Base-by-base conservation (phyloP, 2,329 filamentous ascomycete species). In the Colletotrichum sp. region DNA sequence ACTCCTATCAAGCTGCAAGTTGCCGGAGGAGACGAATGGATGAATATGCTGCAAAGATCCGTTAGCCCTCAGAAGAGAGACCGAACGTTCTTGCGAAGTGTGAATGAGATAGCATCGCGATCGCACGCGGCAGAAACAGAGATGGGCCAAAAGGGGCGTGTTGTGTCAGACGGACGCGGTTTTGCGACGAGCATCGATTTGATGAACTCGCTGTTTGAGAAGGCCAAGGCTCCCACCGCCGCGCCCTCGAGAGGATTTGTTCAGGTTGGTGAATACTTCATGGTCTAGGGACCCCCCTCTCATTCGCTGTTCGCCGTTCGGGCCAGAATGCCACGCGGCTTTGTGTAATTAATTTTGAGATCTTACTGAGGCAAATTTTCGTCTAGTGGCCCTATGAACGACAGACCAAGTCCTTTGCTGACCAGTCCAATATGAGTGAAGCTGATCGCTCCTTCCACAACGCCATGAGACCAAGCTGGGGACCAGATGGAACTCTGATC, bases 11-110 rank as follows among this genome's bases (percentile, higher is more conserved):
- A 89, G 79, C 86, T 92, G 69, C 90, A 92, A 78, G 90, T 94
- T 75, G 88, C 91, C 44, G 90, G 91, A 78, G 95, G 93, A 70
- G 95, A 96, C 76, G 94, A 98, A 83, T 99, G 97, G 97, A 94
- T 96, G 79, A 94, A 97, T 80, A 96, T 98, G 87, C 89, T 99
- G 78, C 95, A 96, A 83, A 96, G 96, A 79, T 99, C 97, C 8
- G 95, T 99, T 80, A 98, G 95, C 81, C 96, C 97, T 8, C 93
- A 95, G 82, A 99, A 99, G 87, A 94, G 97, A 81, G 95, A 98
- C 86, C 95, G 96, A 75, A 93, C 93, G 32, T 88, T 97, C 39
- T 89, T 93, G 55, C 89, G 88, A 80, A 89, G 89, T 30, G 81
- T 90, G 86, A 85, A 93, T 89, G 87, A 93, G 86, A 32, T 55